A percentile compares a stretch with the other conserved stretches of the same genome.
These are phyloP conservation scores for Eimeria sp. DNA, from an alignment of 169 alveolate genomes.

Conservation along the genomic window DNA sequence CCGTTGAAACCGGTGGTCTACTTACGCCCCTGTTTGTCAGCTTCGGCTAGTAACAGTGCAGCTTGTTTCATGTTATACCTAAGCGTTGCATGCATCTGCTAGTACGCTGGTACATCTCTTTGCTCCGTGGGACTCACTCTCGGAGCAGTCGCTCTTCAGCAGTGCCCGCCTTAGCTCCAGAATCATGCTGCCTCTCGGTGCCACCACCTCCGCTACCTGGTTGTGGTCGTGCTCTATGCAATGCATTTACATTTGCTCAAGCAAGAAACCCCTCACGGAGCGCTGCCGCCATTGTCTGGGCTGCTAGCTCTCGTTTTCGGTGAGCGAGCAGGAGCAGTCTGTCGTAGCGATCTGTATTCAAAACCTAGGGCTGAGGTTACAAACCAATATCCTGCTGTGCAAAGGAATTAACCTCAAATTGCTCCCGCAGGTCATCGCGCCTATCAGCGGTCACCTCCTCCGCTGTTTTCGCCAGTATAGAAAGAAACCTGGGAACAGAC, in stretches of 20 bases:
- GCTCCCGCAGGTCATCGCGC: slow-evolving; percentile 59
- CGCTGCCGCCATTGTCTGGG: slow-evolving; percentile 73
- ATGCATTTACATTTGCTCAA: not conserved
- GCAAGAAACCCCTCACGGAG: slow-evolving; percentile 25
- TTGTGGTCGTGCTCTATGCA: not conserved
- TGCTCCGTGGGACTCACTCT: not conserved
- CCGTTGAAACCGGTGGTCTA: not conserved
- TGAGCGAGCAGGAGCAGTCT: slow-evolving; percentile 62
- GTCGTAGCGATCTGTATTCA: slow-evolving; percentile 82
- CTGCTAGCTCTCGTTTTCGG: slow-evolving; percentile 66
- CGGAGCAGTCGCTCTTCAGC: slow-evolving; percentile 1
- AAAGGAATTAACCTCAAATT: slow-evolving; percentile 57
- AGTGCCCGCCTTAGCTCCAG: not conserved
- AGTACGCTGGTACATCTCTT: not conserved
- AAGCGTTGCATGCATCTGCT: not conserved
- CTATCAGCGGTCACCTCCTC: slow-evolving; percentile 45
- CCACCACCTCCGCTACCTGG: slow-evolving; percentile 20
- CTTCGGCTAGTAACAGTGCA: slow-evolving; percentile 70
- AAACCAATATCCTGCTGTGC: not conserved
- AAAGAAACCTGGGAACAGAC: slow-evolving; percentile 38
- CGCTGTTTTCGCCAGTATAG: slow-evolving; percentile 8
- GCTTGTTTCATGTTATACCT: slow-evolving; percentile 77
- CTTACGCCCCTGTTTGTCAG: slow-evolving; percentile 74
- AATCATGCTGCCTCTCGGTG: not conserved
- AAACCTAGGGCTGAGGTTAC: slow-evolving; percentile 15